Evolutionary conservation across 179 eudicot species (phyloP), one percentile per base, ranked within the genome.

Genomic region (Beta lomatogona): DNA sequence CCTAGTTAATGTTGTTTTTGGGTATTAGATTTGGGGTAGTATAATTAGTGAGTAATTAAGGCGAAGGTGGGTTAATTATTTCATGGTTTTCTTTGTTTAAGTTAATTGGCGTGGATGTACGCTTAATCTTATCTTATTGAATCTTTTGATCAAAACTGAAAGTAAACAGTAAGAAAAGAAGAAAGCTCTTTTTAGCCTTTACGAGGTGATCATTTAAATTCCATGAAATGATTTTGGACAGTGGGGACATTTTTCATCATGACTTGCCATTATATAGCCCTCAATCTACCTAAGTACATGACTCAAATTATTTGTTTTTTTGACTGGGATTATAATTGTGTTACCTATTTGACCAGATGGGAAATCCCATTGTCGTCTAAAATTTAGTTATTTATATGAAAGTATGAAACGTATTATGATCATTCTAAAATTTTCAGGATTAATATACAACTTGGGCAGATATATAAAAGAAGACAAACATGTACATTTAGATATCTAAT

Each of bases 211-310:
- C 80, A 85, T 85, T 85, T 65, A 82, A 79, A 14, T 75, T 76
- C 78, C 80, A 82, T 82, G 85, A 75, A 82, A 74, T 85, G 79
- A 82, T 74, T 78, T 74, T 76, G 61, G 81, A 58, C 53, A 78
- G 68, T 60, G 53, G 63, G 83, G 74, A 82, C 84, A 69, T 77
- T 11, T 36, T 53, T 82, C 85, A 85, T 85, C 82, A 84, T 81
- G 57, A 81, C 76, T 77, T 73, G 14, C 28, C 76, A 57, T 73
- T 65, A 68, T 55, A 46, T 48, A 45, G 77, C 63, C 58, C 46
- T 84, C 75, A 85, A 28, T 81, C 57, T 82, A 59, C 77, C 71
- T n/a, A 85, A 77, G 83, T 82, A 78, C 80, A 71, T 75, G 86
- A 74, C 77, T 63, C 67, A 78, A 41, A 67, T 77, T 48, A 75